phyloP scores from a whole-genome alignment of 2,329 filamentous ascomycete genomes.

The Monosporascus ibericus region DNA sequence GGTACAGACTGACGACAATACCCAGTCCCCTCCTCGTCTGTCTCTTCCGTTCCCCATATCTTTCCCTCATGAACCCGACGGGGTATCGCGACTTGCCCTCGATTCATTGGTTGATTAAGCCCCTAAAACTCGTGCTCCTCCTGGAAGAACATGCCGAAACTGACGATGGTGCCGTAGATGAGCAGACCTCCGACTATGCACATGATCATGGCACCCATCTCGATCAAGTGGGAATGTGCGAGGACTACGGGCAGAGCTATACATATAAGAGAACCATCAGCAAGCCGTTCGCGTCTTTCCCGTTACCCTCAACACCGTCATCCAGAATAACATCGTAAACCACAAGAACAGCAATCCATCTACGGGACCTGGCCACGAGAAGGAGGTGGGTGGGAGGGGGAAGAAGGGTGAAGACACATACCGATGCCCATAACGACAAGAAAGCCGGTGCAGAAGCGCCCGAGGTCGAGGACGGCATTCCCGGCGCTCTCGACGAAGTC shows the following conservation, averaged over 20 bases:
- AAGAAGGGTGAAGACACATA: conserved; percentile 41
- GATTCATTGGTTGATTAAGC: not conserved
- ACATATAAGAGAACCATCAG: not conserved
- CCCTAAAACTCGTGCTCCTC: conserved; percentile 88
- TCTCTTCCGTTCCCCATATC: not conserved
- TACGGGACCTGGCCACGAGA: not conserved
- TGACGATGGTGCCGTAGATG: conserved; percentile 98
- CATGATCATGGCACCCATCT: conserved; percentile 86
- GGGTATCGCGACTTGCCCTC: not conserved
- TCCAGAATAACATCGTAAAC: too few species aligned
- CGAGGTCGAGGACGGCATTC: conserved; percentile 84
- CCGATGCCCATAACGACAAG: conserved; percentile 96
- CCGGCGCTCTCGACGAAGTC: conserved; percentile 87
- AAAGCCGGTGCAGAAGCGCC: conserved; percentile 90
- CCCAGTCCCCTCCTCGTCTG: not conserved
- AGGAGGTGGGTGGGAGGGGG: conserved; percentile 1
- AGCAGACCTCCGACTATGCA: conserved; percentile 84
- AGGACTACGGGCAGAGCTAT: conserved; percentile 81
- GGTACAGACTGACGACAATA: not conserved
- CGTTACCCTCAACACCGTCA: too few species aligned
- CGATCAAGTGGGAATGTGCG: conserved; percentile 79
- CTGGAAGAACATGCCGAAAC: conserved; percentile 96
- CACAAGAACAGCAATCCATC: too few species aligned
- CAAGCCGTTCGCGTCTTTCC: not conserved
- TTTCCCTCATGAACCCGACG: too few species aligned